Conservation (phyloP, 306 rosid species). For the Pyrus communis region DNA sequence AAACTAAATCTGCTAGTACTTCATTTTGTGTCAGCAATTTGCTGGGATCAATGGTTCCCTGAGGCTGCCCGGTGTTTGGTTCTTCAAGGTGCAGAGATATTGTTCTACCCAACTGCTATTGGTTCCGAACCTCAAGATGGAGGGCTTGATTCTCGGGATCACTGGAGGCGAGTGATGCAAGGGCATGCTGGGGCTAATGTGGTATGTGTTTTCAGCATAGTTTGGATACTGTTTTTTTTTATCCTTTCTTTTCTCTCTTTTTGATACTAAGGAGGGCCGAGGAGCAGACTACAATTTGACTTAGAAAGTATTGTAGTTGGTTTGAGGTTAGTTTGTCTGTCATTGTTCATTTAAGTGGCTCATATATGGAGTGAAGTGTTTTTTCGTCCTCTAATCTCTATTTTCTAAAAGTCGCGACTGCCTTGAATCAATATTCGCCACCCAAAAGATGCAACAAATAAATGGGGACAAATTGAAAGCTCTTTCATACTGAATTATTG, state of each 20-base stretch:
- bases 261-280: background rate
- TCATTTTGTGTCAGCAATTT: conserved; percentile 56
- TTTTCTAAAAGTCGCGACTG: background rate
- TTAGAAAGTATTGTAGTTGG: background rate
- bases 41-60: conserved; percentile 99
- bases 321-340: background rate
- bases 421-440: background rate
- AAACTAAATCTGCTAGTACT: conserved; percentile 12
- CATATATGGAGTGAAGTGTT: background rate
- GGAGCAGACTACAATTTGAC: background rate
- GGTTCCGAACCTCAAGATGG: conserved; percentile 93
- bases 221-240: background rate
- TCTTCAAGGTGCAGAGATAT: conserved; percentile 96
- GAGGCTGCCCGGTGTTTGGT: conserved; percentile 94
- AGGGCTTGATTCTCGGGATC: conserved; percentile 78
- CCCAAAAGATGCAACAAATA: background rate
- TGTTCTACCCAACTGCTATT: conserved; percentile 94
- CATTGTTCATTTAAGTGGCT: background rate
- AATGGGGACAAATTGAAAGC: background rate
- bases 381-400: background rate
- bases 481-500: background rate
- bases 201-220: conserved; percentile 32
- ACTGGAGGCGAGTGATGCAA: conserved; percentile 96
- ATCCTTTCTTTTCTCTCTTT: background rate
- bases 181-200: conserved; percentile 96